Base-by-base conservation (phyloP, 2,329 filamentous ascomycete genomes). In the Catunica adiposa region DNA sequence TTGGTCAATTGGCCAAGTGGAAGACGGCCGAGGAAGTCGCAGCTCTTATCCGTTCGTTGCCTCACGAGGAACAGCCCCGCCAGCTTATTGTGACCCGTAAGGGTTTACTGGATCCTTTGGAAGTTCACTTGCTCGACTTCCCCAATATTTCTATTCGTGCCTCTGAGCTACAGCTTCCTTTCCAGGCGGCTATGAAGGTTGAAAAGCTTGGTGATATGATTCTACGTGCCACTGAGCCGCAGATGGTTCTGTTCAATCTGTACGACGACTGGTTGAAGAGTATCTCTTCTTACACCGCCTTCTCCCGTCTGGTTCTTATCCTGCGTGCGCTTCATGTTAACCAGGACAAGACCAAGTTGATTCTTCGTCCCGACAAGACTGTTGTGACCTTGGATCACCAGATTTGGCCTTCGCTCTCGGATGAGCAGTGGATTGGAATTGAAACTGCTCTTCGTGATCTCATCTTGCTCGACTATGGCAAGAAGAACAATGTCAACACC, bases 191-290 rank as follows among this genome's bases (percentile, higher is more conserved):
- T 0, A 98, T 98, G 90, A 98, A 98, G 76, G 89, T 98, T 1
- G 92, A 98, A 71, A 98, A 98, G 70, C 79, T 98, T 48, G 94
- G 90, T 62, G 94, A 98, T 71, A 96, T 98, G 90, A 98, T 98
- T 64, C 73, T 98, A 48, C 84, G 89, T 62, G 94, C 92, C 1
- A 98, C 92, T 0, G 92, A 97, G 67, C 92, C 92, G n/a, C 92
- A 98, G 71, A 98, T 98, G 92, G 92, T 98, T 54, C 78, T 98
- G 7, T 98, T 97, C 79, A 98, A 98, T 66, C 74, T 98, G 40
- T 98, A 97, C 65, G 92, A 98, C 64, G 92, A 98, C 68, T 98
- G 92, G 92, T 72, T 97, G 60, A 97, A 97, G 80, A 90, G 85
- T 15, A 94, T 98, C 59, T 97, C 92, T 0, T 96, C 92, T 0